phyloP scores from a whole-genome alignment of 2,329 filamentous ascomycete genomes.

The Acephala macrosclerotiorum region DNA sequence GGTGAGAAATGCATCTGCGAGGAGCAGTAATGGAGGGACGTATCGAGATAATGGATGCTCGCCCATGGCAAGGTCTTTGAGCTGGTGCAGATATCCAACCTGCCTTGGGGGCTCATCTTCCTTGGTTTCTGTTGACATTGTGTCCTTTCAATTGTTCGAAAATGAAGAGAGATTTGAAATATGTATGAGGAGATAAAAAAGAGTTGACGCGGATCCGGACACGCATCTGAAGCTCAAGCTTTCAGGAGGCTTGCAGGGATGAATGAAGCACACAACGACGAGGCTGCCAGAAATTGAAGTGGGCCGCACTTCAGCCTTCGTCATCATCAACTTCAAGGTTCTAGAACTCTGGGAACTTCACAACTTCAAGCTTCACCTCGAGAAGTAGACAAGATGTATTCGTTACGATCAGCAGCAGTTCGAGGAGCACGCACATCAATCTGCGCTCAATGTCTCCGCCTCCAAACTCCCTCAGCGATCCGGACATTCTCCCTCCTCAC shows the following conservation, averaged over 20 bases:
- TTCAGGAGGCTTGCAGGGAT: background rate
- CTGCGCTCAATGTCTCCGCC: conserved; percentile 27
- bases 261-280: background rate
- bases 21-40: conserved; percentile 35
- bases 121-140: conserved; percentile 16
- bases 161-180: background rate
- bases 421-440: conserved; percentile 18
- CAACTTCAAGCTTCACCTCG: background rate
- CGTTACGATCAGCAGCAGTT: conserved; percentile 28
- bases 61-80: conserved; percentile 37
- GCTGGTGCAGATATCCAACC: conserved; percentile 31
- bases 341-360: conserved; percentile 3
- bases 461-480: background rate
- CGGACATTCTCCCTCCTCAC: conserved; percentile 11
- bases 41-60: conserved; percentile 40
- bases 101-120: conserved; percentile 19
- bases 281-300: conserved; percentile 10
- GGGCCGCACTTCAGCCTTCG: background rate
- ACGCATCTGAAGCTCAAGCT: conserved; percentile 5
- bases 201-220: conserved; percentile 9
- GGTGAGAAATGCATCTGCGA: conserved; percentile 41
- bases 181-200: background rate
- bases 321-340: conserved; percentile 11
- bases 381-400: conserved; percentile 28
- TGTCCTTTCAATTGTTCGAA: background rate